A percentile compares a stretch with the other conserved stretches of the same genome.
These are phyloP conservation scores for Eimeria falciformis DNA, from an alignment of 169 alveolate species.

Conservation along the genomic window DNA sequence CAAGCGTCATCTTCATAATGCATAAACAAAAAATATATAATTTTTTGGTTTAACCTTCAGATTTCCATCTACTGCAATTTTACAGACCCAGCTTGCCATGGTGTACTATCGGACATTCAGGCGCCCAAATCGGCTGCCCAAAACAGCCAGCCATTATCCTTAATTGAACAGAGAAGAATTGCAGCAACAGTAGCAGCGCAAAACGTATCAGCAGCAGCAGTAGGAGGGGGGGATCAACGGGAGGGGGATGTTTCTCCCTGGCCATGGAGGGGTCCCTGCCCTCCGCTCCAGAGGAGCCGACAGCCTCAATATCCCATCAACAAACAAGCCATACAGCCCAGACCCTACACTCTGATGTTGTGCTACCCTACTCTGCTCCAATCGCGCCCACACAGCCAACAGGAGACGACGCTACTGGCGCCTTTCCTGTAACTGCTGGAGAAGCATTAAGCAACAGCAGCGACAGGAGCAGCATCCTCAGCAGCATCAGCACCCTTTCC, in stretches of 20 bases:
- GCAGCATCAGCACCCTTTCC: background rate
- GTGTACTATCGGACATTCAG: too few relatives aligned
- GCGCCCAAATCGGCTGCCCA: too few relatives aligned
- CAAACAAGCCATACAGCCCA: background rate
- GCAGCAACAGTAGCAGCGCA: background rate
- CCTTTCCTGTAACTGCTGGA: slow-evolving; percentile 26
- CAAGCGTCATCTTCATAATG: too few relatives aligned
- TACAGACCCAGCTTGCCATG: too few relatives aligned
- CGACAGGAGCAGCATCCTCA: background rate
- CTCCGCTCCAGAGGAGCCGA: slow-evolving; percentile 51
- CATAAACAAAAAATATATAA: too few relatives aligned
- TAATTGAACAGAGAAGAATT: too few relatives aligned
- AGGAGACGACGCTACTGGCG: slow-evolving; percentile 68
- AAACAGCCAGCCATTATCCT: too few relatives aligned
- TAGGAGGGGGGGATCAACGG: too few relatives aligned
- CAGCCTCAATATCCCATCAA: background rate
- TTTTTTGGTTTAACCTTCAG: too few relatives aligned
- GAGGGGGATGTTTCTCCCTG: slow-evolving; percentile 54
- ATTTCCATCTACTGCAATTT: too few relatives aligned
- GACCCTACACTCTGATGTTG: background rate
- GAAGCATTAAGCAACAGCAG: background rate
- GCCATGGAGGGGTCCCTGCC: slow-evolving; percentile 73
- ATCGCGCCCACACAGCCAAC: slow-evolving; percentile 18
- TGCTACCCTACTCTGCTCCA: slow-evolving; percentile 37
- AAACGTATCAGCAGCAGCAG: background rate